These are phyloP conservation scores for Tympanopsis confertula DNA, from an alignment of 2,329 filamentous ascomycete species.

Conservation along the genomic window DNA sequence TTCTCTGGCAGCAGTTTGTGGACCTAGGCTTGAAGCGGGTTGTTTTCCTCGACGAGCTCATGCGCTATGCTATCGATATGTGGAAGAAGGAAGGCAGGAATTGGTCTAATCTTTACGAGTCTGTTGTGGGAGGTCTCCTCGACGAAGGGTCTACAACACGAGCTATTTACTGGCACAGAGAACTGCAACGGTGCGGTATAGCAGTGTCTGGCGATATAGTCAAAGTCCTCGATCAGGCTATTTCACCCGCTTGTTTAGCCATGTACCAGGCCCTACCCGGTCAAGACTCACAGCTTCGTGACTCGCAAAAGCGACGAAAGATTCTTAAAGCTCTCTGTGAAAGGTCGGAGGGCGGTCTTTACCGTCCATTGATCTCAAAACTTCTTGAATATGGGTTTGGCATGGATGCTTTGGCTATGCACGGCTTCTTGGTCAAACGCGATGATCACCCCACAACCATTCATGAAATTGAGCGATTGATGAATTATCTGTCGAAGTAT, in stretches of 20 bases:
- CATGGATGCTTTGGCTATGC: neutral
- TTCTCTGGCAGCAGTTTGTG: constrained; percentile 26
- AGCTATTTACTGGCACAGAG: constrained; percentile 21
- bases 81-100: neutral
- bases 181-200: constrained; percentile 19
- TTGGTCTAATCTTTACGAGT: neutral
- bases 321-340: too few relatives aligned
- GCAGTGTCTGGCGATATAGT: constrained; percentile 14
- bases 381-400: neutral
- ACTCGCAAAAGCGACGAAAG: neutral
- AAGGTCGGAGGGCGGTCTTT: too few relatives aligned
- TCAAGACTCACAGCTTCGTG: too few relatives aligned
- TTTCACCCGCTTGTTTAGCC: neutral
- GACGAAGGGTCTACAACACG: constrained; percentile 3
- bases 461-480: neutral
- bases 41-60: constrained; percentile 17
- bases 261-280: too few relatives aligned
- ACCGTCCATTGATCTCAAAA: neutral
- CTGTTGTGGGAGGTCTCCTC: neutral
- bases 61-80: constrained; percentile 16
- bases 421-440: neutral
- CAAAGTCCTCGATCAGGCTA: constrained; percentile 13
- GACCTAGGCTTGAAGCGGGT: constrained; percentile 18
- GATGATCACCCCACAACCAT: neutral
- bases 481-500: too few relatives aligned